Evolutionary conservation across 352 stramenopile species (phyloP), one percentile per base, ranked within the genome.

Genomic region (Globisporangium recalcitrans): DNA sequence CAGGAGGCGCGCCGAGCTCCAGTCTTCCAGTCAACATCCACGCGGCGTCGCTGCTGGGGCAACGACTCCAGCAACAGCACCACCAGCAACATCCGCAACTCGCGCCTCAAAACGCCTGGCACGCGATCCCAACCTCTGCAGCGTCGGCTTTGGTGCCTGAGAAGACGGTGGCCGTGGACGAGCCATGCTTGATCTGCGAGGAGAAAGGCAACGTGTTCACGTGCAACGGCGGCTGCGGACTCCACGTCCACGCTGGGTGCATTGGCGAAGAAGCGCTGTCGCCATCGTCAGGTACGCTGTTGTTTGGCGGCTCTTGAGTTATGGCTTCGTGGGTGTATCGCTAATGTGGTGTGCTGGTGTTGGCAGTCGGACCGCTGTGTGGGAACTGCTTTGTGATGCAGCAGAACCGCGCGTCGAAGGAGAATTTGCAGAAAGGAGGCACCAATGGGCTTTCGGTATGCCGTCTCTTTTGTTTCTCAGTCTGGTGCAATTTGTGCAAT

Each of bases 301-400:
- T 21, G 21, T 49, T 22, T 29, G 32, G 7, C 14, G 9, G 14
- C 1, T 19, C 7, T 40, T 42, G 36, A 42, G n/a, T 11, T n/a
- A 19, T 42, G 24, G 4, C 6, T 51, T 62, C 21, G 32, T 16
- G 36, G 4, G 26, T 27, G 26, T 19, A 5, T 57, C 14, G 14
- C 22, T 64, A 49, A 11, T 49, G 52, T 19, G 16, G 27, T 11
- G 16, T 38, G 22, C 24, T 54, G 48, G 11, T 55, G 14, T 8
- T 16, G 3, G 10, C 26, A 91, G 82, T 78, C 7, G 80, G 76
- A 0, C 75, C 83, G 31, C 65, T 91, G 0, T 93, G 84, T 44
- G 84, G 80, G 38, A 93, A 75, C 49, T 93, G 84, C 57, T 87
- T 76, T 36, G 73, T 90, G 49, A 82, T 84, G 57, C 77, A 88